Evolutionary conservation across 1,284 basidiomycete genomes (phyloP), one percentile per base, ranked within the genome.

Genomic region (Ceratobasidium sp.): DNA sequence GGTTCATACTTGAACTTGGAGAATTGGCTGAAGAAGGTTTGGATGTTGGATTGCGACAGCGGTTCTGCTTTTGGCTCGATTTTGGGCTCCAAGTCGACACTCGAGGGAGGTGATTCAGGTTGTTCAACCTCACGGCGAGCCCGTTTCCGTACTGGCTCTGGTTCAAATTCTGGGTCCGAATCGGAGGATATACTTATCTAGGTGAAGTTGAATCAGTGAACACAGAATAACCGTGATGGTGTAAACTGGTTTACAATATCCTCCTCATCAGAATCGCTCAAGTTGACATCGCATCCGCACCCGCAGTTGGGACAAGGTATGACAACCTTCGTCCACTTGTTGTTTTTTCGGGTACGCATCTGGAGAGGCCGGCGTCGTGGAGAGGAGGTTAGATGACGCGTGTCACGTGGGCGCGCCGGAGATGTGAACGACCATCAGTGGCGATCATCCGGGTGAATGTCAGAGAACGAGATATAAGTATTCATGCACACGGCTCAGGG

Each of bases 11-110:
- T 8, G 25, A 54, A 65, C n/a, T 13, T 25, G 17, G 8, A 0
- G 27, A 35, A 65, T 7, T 65, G 62, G 50, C 35, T 49, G 38
- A 65, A 65, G 25, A 65, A 65, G 13, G 47, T 35, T 15, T n/a
- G 47, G 12, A 65, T 29, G 17, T 65, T 47, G 13, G 62, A n/a
- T 13, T 65, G 47, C n/a, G 62, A 52, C 32, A 20, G 55, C 8
- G 53, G 27, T 17, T 40, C 38, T 40, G 7, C 45, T 47, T 47
- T 22, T 6, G 45, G 45, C 22, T 47, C 20, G n/a, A 47, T 47
- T 7, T 47, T 22, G 20, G n/a, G 8, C 10, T 47, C 10, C 20
- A 22, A 47, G n/a, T n/a, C n/a, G n/a, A n/a, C n/a, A 47, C 45
- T 31, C 15, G 55, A 27, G 10, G 55, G 34, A 15, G 55, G 38